phyloP scores from a whole-genome alignment of 306 rosid species.

The Potentilla sterilis region DNA sequence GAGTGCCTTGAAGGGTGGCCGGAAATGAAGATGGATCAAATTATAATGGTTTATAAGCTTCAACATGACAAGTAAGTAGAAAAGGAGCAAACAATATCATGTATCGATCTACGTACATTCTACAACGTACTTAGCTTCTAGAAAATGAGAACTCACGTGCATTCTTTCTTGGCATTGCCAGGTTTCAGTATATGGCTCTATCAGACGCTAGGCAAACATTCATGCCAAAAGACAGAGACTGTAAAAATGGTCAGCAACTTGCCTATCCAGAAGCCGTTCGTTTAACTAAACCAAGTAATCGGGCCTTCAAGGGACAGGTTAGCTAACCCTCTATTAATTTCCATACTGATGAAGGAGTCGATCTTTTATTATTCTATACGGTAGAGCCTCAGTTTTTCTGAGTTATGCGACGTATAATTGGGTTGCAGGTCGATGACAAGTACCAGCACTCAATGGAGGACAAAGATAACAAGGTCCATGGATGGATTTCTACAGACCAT shows the following conservation, averaged over 20 bases:
- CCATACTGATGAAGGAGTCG: background rate
- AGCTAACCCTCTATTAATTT: background rate
- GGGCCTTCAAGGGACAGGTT: constrained; percentile 58
- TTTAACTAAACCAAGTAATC: constrained; percentile 39
- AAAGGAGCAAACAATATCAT: background rate
- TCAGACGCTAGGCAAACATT: constrained; percentile 52
- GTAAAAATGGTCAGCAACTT: constrained; percentile 26
- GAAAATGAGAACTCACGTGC: background rate
- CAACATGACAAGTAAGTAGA: constrained; percentile 33
- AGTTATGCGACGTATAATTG: background rate
- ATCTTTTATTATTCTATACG: too few species aligned
- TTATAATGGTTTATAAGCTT: constrained; percentile 57
- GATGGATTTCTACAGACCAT: constrained; percentile 53
- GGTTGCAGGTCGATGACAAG: constrained; percentile 56
- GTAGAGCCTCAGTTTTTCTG: background rate
- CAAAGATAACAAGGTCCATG: constrained; percentile 55
- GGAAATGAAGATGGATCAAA: constrained; percentile 40
- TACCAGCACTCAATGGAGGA: constrained; percentile 62
- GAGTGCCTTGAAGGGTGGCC: constrained; percentile 58
- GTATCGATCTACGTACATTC: background rate
- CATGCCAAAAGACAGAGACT: constrained; percentile 58
- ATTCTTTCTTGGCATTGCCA: background rate
- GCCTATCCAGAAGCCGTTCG: constrained; percentile 79
- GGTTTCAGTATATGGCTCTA: constrained; percentile 72
- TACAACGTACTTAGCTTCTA: background rate